Evolutionary conservation across 805 yeast species (phyloP).

Genomic region (Ogataea methylovora): DNA sequence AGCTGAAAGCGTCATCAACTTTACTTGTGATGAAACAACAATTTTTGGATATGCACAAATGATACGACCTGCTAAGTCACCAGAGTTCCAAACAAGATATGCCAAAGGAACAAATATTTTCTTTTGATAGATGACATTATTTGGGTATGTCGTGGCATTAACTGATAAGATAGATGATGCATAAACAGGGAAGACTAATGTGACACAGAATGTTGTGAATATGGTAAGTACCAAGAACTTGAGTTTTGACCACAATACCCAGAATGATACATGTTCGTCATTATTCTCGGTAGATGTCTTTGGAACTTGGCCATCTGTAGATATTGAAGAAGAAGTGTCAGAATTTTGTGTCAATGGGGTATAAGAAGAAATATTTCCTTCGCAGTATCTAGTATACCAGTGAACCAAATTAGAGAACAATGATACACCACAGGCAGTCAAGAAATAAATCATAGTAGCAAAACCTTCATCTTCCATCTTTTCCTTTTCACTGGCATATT

Average conservation of each 20-base stretch:
- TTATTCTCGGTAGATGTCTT: not conserved
- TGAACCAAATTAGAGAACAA: constrained; percentile 12
- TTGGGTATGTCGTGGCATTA: constrained; percentile 19
- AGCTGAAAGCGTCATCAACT: constrained; percentile 47
- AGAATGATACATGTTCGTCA: constrained; percentile 46
- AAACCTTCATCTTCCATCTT: constrained; percentile 11
- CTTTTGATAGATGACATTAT: constrained; percentile 34
- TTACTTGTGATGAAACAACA: constrained; percentile 34
- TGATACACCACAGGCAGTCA: constrained; percentile 16
- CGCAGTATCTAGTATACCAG: constrained; percentile 16
- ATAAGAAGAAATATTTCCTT: constrained; percentile 8
- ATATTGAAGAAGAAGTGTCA: not conserved
- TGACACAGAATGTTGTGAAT: constrained; percentile 62
- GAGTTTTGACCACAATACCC: constrained; percentile 52
- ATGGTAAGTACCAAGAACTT: constrained; percentile 61
- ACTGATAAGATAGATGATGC: constrained; percentile 63
- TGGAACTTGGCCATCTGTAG: not conserved
- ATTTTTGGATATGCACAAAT: constrained; percentile 44
- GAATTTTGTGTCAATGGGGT: not conserved
- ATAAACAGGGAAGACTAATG: constrained; percentile 83
- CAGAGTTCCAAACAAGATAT: constrained; percentile 81
- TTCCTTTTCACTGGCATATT: constrained; percentile 6
- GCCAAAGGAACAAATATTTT: constrained; percentile 62
- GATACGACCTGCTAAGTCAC: constrained; percentile 77
- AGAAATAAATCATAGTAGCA: constrained; percentile 28